Conservation (phyloP, 257 asterid genomes). For the Euphrasia confusa region DNA sequence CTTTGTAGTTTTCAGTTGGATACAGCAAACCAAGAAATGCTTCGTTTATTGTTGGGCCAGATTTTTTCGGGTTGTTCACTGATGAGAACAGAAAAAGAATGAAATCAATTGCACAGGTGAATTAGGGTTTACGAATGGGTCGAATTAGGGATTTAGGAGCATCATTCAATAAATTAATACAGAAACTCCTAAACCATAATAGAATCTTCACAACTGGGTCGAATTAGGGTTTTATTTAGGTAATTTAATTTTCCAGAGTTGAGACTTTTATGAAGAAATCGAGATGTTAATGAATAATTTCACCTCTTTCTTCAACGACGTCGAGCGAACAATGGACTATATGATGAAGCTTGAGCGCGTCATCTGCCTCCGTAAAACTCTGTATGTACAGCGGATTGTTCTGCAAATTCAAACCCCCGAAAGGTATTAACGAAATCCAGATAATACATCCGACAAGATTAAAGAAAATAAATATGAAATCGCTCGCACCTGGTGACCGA, state of each 20-base stretch:
- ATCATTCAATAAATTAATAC: background rate
- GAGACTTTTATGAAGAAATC: too few species aligned
- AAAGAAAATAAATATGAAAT: background rate
- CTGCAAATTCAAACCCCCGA: slow-evolving; percentile 34
- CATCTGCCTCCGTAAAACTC: slow-evolving; percentile 91
- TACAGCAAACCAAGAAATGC: slow-evolving; percentile 95
- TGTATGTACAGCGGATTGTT: slow-evolving; percentile 92
- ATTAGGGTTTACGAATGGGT: too few species aligned
- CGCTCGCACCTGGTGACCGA: slow-evolving; percentile 87
- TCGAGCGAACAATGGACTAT: slow-evolving; percentile 97
- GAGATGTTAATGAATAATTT: background rate
- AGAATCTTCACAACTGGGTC: too few species aligned
- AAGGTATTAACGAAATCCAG: background rate
- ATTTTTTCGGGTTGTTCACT: slow-evolving; percentile 97
- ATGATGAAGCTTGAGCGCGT: slow-evolving; percentile 96
- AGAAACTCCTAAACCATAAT: background rate
- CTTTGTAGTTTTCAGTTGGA: slow-evolving; percentile 98
- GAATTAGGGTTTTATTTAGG: too few species aligned
- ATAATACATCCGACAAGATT: background rate
- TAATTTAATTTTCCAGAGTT: too few species aligned
- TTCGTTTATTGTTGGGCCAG: slow-evolving; percentile 84
- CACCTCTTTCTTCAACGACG: slow-evolving; percentile 97
- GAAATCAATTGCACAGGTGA: background rate
- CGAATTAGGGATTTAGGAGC: too few species aligned
- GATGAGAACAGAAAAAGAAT: slow-evolving; percentile 27